A percentile compares a stretch with the other conserved stretches of the same genome.
These are phyloP conservation scores for Aspergillus affinis DNA, from an alignment of 495 filamentous ascomycete species.

Conservation along the genomic window DNA sequence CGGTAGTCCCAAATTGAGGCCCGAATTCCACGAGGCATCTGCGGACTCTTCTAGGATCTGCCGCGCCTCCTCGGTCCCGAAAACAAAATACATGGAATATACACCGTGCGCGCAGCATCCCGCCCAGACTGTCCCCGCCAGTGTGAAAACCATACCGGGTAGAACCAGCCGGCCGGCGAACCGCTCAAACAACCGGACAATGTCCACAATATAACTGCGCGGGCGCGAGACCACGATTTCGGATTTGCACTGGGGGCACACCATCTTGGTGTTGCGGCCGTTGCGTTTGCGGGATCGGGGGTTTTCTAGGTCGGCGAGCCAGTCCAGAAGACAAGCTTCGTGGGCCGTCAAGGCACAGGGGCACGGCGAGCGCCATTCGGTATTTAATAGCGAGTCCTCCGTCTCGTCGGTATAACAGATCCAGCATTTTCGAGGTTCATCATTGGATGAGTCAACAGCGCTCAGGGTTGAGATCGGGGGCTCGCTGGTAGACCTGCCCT, in stretches of 20 bases:
- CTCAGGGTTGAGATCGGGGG: slow-evolving; percentile 17
- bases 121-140: slow-evolving; percentile 53
- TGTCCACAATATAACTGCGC: slow-evolving; percentile 62
- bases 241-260: slow-evolving; percentile 86
- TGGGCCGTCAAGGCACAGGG: slow-evolving; percentile 87
- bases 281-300: slow-evolving; percentile 52
- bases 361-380: slow-evolving; percentile 85
- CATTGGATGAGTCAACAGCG: slow-evolving; percentile 17
- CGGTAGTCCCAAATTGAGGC: slow-evolving; percentile 55
- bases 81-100: slow-evolving; percentile 60
- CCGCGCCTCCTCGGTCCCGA: slow-evolving; percentile 58
- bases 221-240: slow-evolving; percentile 74
- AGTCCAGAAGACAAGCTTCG: slow-evolving; percentile 84
- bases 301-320: slow-evolving; percentile 81
- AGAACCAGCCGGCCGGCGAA: slow-evolving; percentile 58
- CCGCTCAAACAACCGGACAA: slow-evolving; percentile 53
- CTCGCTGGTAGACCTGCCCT: slow-evolving; percentile 17
- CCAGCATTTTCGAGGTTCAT: slow-evolving; percentile 76
- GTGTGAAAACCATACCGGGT: slow-evolving; percentile 54
- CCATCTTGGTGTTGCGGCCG: slow-evolving; percentile 53
- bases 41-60: slow-evolving; percentile 45
- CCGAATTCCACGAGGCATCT: slow-evolving; percentile 42
- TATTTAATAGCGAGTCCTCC: slow-evolving; percentile 64
- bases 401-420: slow-evolving; percentile 88
- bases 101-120: slow-evolving; percentile 59